Percentiles rank a stretch among this genome's conserved stretches.
Evolutionary conservation across 192 early-diverging fungal species (phyloP).

Genomic region (Backusella circina): DNA sequence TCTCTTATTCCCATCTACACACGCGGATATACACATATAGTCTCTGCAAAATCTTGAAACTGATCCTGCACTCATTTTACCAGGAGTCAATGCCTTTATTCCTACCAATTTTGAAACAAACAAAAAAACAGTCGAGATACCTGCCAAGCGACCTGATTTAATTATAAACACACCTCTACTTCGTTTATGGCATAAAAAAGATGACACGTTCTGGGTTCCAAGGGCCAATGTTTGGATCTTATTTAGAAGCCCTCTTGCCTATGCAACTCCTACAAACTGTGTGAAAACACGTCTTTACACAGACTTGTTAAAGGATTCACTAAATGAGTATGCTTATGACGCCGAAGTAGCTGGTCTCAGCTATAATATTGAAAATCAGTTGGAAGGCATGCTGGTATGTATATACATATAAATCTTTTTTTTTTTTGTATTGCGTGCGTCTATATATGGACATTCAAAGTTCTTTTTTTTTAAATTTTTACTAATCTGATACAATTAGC

Average conservation of each 20-base stretch:
- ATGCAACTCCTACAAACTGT: conserved; percentile 70
- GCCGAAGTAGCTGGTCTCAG: conserved; percentile 85
- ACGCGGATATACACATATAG: conserved; percentile 24
- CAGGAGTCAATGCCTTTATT: conserved; percentile 80
- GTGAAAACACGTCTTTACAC: conserved; percentile 70
- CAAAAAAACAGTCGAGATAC: conserved; percentile 32
- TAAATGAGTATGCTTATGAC: conserved; percentile 88
- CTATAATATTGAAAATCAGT: conserved; percentile 67
- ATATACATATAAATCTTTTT: too few species aligned
- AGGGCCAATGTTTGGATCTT: conserved; percentile 77
- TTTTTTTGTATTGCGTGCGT: not conserved
- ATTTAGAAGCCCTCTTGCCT: conserved; percentile 69
- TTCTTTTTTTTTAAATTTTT: not conserved
- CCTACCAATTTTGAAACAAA: conserved; percentile 77
- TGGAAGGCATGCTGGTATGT: conserved; percentile 60
- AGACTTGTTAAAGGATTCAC: conserved; percentile 74
- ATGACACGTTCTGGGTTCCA: conserved; percentile 91
- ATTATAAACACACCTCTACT: conserved; percentile 52
- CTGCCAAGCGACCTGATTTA: conserved; percentile 42
- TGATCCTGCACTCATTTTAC: conserved; percentile 63
- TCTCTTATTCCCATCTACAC: not conserved
- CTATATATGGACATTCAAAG: not conserved
- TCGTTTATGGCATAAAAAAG: conserved; percentile 93
- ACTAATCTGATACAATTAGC: conserved; percentile 1
- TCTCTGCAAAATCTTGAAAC: conserved; percentile 35